phyloP scores from a whole-genome alignment of 2,329 filamentous ascomycete genomes.

The Immersiporthe knoxdaviesiana region DNA sequence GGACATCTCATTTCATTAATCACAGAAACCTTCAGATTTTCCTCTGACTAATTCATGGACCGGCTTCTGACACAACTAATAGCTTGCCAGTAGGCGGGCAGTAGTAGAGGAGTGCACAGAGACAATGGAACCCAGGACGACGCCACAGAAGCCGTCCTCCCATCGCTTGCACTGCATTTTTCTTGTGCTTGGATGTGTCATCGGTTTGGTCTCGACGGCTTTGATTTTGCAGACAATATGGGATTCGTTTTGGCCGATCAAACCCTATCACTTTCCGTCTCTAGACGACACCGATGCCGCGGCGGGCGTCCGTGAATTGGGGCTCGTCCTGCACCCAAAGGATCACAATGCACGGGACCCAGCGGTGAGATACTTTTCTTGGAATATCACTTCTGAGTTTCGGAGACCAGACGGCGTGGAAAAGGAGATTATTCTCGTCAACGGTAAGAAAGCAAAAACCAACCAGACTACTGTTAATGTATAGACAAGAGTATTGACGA shows the following conservation, averaged over 20 bases:
- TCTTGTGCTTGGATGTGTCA: neutral
- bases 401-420: conserved; percentile 53
- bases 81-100: too few relatives aligned
- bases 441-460: conserved; percentile 38
- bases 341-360: conserved; percentile 44
- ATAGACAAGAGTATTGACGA: neutral
- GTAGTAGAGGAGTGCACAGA: neutral
- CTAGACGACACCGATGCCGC: too few relatives aligned
- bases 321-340: conserved; percentile 43
- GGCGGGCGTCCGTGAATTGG: conserved; percentile 14
- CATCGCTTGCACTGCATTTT: neutral
- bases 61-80: too few relatives aligned
- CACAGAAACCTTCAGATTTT: neutral
- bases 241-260: neutral
- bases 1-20: neutral
- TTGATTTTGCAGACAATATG: neutral
- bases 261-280: neutral
- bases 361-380: conserved; percentile 41
- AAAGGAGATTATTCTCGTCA: conserved; percentile 54
- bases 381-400: conserved; percentile 44
- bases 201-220: neutral
- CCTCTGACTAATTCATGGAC: too few relatives aligned
- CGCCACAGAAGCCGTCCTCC: neutral
- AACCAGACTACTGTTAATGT: neutral
- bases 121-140: neutral